Evolutionary conservation across 805 yeast species (phyloP).

Genomic region (Metschnikowia hibisci): DNA sequence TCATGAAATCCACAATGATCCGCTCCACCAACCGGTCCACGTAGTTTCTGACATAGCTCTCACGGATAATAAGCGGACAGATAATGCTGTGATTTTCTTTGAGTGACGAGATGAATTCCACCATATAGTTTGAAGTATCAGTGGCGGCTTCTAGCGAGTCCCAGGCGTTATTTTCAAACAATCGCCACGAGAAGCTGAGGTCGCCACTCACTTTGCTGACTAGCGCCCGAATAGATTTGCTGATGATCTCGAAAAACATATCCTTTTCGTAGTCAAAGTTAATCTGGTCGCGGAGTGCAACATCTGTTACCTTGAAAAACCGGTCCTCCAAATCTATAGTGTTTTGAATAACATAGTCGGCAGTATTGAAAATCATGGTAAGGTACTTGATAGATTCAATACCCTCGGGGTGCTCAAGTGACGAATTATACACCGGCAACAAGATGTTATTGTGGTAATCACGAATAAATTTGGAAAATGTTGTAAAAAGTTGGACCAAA

Average conservation of each 20-base stretch:
- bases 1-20: constrained; percentile 51
- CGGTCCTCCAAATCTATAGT: constrained; percentile 71
- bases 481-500: constrained; percentile 37
- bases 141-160: constrained; percentile 55
- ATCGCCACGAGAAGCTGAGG: constrained; percentile 74
- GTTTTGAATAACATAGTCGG: constrained; percentile 82
- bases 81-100: constrained; percentile 44
- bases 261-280: constrained; percentile 55
- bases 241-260: constrained; percentile 54
- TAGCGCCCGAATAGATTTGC: constrained; percentile 52
- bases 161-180: constrained; percentile 77
- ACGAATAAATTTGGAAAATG: constrained; percentile 64
- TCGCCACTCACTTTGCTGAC: constrained; percentile 58
- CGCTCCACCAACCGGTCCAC: constrained; percentile 74
- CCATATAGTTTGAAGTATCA: constrained; percentile 68
- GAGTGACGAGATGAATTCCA: constrained; percentile 50
- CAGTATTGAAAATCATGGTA: constrained; percentile 76
- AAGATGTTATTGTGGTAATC: constrained; percentile 37
- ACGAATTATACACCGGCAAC: constrained; percentile 28
- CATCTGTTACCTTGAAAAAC: constrained; percentile 37
- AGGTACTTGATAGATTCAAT: constrained; percentile 63
- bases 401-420: constrained; percentile 26
- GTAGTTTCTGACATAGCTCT: constrained; percentile 65
- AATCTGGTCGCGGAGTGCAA: constrained; percentile 36
- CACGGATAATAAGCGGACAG: constrained; percentile 60